Base-by-base conservation (phyloP, 805 yeast species). In the Kodamaea laetipori region DNA sequence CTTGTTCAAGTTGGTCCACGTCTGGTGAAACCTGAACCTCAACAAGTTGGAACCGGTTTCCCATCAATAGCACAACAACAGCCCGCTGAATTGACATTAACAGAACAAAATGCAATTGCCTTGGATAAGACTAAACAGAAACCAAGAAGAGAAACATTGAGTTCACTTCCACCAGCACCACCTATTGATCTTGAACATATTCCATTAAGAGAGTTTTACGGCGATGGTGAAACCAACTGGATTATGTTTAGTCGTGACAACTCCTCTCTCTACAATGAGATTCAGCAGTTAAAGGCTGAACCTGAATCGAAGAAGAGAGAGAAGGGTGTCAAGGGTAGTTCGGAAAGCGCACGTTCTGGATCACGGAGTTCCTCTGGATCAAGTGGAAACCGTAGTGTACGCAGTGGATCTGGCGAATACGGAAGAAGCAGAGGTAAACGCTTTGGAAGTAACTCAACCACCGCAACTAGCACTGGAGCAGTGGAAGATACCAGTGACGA, bases 221-320 rank as follows among this genome's bases (percentile, higher is more conserved):
- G 34, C 11, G 63, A 57, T 31, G 56, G 56, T 1, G 52, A 51
- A 28, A 47, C 53, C 6, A 60, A 60, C 39, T 60, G 64, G 64
- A 44, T 48, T 1, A 25, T 51, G 4, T 50, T 66, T 13, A 39
- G 58, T 4, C 45, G 60, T 16, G 69, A 64, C 11, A 58, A 57
- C 26, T 53, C 58, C 10, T 52, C 62, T 7, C 53, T 63, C 15
- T 52, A 54, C 18, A 49, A 49, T 4, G 61, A 62, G 34, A 31
- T 62, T 6, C 49, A 48, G 24, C 57, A 58, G 12, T 50, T 60
- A 45, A 51, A 56, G 32, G 56, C 41, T 25, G 40, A 41, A 23
- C 36, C 13, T 19, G 39, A 41, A 31, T 19, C 15, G 7, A 5
- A 28, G 3, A 30, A 17, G 19, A 17, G 15, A 15, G 15, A 15